Percentiles rank a stretch among this genome's conserved stretches.
These are phyloP conservation scores for Colletotrichum shisoi DNA, from an alignment of 2,329 filamentous ascomycete genomes.

Conservation along the genomic window DNA sequence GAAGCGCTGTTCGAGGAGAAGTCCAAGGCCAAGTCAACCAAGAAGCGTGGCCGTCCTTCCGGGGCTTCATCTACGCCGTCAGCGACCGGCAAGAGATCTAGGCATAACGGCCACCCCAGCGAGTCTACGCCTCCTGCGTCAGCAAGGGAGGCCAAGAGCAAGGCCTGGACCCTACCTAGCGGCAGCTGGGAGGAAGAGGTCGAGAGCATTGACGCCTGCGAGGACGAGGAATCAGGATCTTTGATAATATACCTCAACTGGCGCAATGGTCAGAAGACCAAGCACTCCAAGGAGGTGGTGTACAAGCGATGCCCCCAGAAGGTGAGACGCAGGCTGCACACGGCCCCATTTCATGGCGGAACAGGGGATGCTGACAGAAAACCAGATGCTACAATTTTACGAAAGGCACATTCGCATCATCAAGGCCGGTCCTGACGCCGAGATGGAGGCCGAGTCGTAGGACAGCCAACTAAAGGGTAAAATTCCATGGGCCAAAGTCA, in stretches of 20 bases:
- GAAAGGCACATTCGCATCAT: conserved; percentile 66
- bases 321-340: conserved; percentile 53
- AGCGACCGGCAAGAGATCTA: conserved; percentile 55
- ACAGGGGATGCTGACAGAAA: neutral
- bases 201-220: conserved; percentile 73
- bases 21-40: conserved; percentile 58
- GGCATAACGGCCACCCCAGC: conserved; percentile 60
- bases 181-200: conserved; percentile 82
- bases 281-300: conserved; percentile 72
- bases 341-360: neutral
- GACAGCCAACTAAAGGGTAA: neutral
- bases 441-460: conserved; percentile 5
- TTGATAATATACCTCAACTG: conserved; percentile 76
- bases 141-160: conserved; percentile 49
- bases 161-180: conserved; percentile 70
- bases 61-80: conserved; percentile 50
- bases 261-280: conserved; percentile 76
- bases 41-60: conserved; percentile 64
- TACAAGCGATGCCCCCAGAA: conserved; percentile 82
- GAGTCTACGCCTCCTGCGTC: conserved; percentile 59
- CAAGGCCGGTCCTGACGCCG: conserved; percentile 45
- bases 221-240: conserved; percentile 67
- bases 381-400: conserved; percentile 67
- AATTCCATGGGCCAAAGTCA: neutral
- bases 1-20: conserved; percentile 62